Conservation (phyloP, 1,139 yeast genomes). For the Martiniozyma asiatica region DNA sequence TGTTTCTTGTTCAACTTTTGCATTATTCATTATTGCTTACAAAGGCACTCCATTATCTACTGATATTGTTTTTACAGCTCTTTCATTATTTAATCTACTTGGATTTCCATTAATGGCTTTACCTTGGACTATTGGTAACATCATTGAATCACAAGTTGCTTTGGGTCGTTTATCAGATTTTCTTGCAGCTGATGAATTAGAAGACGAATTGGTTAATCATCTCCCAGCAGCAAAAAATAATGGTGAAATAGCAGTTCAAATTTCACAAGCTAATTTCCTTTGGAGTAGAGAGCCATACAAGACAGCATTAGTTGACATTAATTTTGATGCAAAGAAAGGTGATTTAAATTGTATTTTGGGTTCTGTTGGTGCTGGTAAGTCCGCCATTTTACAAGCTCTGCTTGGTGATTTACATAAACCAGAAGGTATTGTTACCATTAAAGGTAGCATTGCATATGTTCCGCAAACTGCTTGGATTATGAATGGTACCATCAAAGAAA, state of each 20-base stretch:
- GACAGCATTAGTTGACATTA: conserved; percentile 64
- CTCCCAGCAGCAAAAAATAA: conserved; percentile 37
- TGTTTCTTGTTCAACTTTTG: conserved; percentile 88
- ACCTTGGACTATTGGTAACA: conserved; percentile 78
- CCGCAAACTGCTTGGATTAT: conserved; percentile 95
- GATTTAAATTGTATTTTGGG: conserved; percentile 84
- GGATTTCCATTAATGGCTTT: conserved; percentile 89
- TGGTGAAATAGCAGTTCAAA: conserved; percentile 62
- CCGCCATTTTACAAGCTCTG: conserved; percentile 72
- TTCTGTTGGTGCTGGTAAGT: conserved; percentile 86
- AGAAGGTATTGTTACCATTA: conserved; percentile 60
- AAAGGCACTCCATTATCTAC: conserved; percentile 63
- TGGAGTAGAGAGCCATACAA: conserved; percentile 81
- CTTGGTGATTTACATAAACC: conserved; percentile 79
- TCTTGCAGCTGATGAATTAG: conserved; percentile 69
- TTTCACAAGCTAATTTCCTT: conserved; percentile 69
- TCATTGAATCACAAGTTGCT: conserved; percentile 89
- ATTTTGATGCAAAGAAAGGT: conserved; percentile 64
- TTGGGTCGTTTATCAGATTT: conserved; percentile 62
- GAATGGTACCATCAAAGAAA: conserved; percentile 86
- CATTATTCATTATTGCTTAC: conserved; percentile 56
- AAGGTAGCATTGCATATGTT: conserved; percentile 81
- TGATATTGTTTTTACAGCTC: conserved; percentile 90
- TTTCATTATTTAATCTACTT: conserved; percentile 73
- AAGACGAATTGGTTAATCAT: conserved; percentile 59